phyloP scores from a whole-genome alignment of 2,329 filamentous ascomycete species.

The Scedosporium aurantiacum region DNA sequence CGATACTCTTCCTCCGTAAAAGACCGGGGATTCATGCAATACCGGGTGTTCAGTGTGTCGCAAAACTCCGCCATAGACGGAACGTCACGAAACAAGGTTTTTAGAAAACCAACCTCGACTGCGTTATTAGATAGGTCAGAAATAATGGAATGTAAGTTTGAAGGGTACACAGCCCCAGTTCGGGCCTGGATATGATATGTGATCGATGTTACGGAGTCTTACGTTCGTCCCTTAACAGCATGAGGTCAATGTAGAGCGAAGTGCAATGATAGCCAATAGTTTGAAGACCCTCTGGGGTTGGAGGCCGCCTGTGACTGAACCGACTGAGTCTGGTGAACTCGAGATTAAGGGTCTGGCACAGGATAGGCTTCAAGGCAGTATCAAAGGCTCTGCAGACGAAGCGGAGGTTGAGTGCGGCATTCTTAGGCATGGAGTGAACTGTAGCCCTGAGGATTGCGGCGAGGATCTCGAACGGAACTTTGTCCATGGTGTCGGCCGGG shows the following conservation, averaged over 20 bases:
- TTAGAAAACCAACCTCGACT: slow-evolving; percentile 40
- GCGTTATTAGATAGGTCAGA: slow-evolving; percentile 10
- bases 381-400: slow-evolving; percentile 40
- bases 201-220: slow-evolving; percentile 11
- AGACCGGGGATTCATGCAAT: slow-evolving; percentile 35
- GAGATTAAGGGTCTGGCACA: slow-evolving; percentile 35
- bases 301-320: slow-evolving; percentile 20
- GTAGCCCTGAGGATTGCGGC: neutral
- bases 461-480: slow-evolving; percentile 6
- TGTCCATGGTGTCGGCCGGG: neutral
- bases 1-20: slow-evolving; percentile 40
- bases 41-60: slow-evolving; percentile 28
- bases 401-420: slow-evolving; percentile 21
- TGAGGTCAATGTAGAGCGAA: slow-evolving; percentile 39
- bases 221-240: slow-evolving; percentile 42
- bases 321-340: slow-evolving; percentile 37
- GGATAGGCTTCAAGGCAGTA: slow-evolving; percentile 30
- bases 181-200: neutral
- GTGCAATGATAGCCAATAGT: slow-evolving; percentile 36
- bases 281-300: slow-evolving; percentile 28
- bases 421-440: neutral
- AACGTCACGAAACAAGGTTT: slow-evolving; percentile 32
- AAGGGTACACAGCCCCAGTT: neutral
- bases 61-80: slow-evolving; percentile 35
- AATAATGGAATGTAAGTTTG: neutral